Base-by-base conservation (phyloP, 345 rosid species). In the Citrus sp. region DNA sequence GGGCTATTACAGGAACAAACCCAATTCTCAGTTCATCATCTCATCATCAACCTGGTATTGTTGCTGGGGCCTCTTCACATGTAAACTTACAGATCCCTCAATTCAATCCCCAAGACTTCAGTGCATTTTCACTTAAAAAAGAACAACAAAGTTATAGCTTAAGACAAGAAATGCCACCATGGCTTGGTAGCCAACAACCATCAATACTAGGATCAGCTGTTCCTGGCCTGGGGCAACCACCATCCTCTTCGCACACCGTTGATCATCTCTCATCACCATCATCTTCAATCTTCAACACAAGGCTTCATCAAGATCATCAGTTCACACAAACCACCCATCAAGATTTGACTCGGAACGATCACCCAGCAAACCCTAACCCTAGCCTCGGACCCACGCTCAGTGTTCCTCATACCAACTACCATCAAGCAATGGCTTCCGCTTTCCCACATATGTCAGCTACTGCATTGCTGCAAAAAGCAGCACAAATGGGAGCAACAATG, bases 391-490 rank as follows among this genome's bases (percentile, higher is more conserved):
- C 86, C 81, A 82, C 86, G 19, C 76, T 87, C 7, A 13, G 51
- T 42, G 73, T 82, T 79, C 58, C 64, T 73, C 73, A 79, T 63
- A 82, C 76, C 74, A 69, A 86, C 74, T 72, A 59, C 70, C 85
- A 66, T 12, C 78, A 64, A 64, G 22, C 78, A 28, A 30, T 79
- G 22, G 51, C 87, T 22, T 83, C 88, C 46, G 42, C 86, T 22
- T 83, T 82, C 46, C 87, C 92, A 65, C 92, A 87, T 70, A 90
- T 93, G 95, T 93, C 97, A 84, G 97, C 97, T 25, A 93, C 97
- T 72, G 97, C 95, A 77, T 87, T 93, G 84, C 97, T 93, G 74
- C 97, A 93, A 81, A 93, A 89, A 71, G 97, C 97, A 37, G 90
- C 97, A 42, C 95, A 91, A 81, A 91, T 93, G 94, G 94, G 97